Evolutionary conservation across 2,329 filamentous ascomycete genomes (phyloP).

Genomic region (Xylaria sp.): DNA sequence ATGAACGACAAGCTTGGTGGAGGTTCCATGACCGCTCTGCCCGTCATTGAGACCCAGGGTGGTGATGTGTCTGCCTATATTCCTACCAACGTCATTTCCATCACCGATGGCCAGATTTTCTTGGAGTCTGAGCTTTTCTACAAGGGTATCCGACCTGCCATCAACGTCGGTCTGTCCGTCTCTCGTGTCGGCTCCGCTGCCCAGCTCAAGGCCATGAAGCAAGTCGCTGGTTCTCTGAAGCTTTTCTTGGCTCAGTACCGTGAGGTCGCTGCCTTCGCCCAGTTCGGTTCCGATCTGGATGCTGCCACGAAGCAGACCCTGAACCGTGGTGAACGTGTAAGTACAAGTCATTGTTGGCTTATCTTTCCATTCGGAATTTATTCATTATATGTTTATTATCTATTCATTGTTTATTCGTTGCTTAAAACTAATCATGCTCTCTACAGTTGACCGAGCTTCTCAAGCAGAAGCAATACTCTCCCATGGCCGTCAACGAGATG

Average conservation of each 20-base stretch:
- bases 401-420: too few relatives aligned
- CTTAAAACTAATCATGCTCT: slow-evolving; percentile 37
- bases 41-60: slow-evolving; percentile 99
- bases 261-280: slow-evolving; percentile 99
- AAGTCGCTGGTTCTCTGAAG: slow-evolving; percentile 99
- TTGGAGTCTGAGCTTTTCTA: slow-evolving; percentile 99
- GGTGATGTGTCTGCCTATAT: slow-evolving; percentile 99
- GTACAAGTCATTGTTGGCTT: slow-evolving; percentile 48
- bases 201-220: slow-evolving; percentile 99
- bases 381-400: too few relatives aligned
- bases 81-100: slow-evolving; percentile 99
- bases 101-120: slow-evolving; percentile 99
- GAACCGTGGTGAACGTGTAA: slow-evolving; percentile 95
- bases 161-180: slow-evolving; percentile 99
- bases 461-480: slow-evolving; percentile 99
- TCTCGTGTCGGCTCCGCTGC: slow-evolving; percentile 99
- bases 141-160: slow-evolving; percentile 99
- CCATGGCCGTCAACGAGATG: slow-evolving; percentile 99
- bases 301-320: slow-evolving; percentile 99
- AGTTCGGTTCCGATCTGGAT: slow-evolving; percentile 99
- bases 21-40: slow-evolving; percentile 96
- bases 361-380: neutral
- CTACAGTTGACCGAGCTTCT: slow-evolving; percentile 88
- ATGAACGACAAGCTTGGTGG: slow-evolving; percentile 95
- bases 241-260: slow-evolving; percentile 99